Evolutionary conservation across 306 rosid species (phyloP), one percentile per base, ranked within the genome.

Genomic region (Cucurbita ficifolia): DNA sequence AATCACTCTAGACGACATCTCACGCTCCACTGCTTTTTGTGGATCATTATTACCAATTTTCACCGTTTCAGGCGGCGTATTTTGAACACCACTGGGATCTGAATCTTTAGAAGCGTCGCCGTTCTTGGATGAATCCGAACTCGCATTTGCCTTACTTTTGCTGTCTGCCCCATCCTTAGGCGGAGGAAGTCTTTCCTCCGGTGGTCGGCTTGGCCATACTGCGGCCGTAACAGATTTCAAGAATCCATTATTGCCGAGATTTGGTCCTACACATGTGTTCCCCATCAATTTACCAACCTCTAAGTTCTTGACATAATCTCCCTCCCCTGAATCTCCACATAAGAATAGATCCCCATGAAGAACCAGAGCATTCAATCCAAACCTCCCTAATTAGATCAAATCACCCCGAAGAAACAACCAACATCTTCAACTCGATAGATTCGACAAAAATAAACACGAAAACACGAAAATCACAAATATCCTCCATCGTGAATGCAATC

Each of bases 261-360:
- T 91, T 62, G 97, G 96, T 68, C 98, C 98, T 17, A 86, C 88
- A 13, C 99, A 94, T 78, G 86, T 86, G 84, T 94, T 94, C 79
- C 99, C 99, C 99, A 94, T 94, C 76, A 85, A 84, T 77, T 62
- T 54, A 60, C 53, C 12, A 21, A 73, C 76, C 62, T 49, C 73
- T 76, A 79, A 73, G 73, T 53, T 59, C 70, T 80, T 61, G 73
- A 70, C 73, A 29, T 68, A 75, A 84, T 69, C 69, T 74, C 80
- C 78, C 70, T 60, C 76, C 61, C 40, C 42, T 74, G 46, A 73
- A 73, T 76, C 29, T 77, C 59, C 55, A 76, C 83, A 78, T 79
- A 49, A 75, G 62, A 48, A 67, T 48, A 51, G 78, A 78, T 79
- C 70, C 64, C 76, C 86, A 84, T 83, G 50, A 78, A 81, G 62